phyloP scores from a whole-genome alignment of 108 stramenopile species.

The Asterionellopsis glacialis region DNA sequence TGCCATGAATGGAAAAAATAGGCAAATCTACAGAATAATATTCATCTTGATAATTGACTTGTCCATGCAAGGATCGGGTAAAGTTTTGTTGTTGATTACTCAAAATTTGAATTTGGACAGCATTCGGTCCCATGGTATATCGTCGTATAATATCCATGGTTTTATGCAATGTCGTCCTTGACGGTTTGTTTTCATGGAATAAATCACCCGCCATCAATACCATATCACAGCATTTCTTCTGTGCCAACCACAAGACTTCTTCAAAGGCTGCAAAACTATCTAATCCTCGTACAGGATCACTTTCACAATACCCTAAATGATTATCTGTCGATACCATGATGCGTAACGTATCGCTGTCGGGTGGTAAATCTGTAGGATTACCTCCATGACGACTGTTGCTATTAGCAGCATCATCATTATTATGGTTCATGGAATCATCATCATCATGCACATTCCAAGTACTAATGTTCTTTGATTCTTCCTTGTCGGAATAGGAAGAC shows the following conservation, averaged over 20 bases:
- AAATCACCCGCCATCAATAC: conserved; percentile 93
- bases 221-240: conserved; percentile 69
- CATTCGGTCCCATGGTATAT: conserved; percentile 88
- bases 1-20: conserved; percentile 97
- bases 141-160: conserved; percentile 90
- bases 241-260: conserved; percentile 83
- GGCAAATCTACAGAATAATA: conserved; percentile 88
- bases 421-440: too few relatives aligned
- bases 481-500: too few relatives aligned
- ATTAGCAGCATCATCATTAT: too few relatives aligned
- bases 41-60: conserved; percentile 92
- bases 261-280: conserved; percentile 97
- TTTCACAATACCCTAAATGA: conserved; percentile 91
- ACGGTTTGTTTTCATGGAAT: conserved; percentile 98
- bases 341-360: conserved; percentile 68
- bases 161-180: conserved; percentile 75
- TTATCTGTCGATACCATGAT: conserved; percentile 95
- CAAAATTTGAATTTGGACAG: conserved; percentile 82
- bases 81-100: conserved; percentile 44
- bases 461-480: too few relatives aligned
- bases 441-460: too few relatives aligned
- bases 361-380: too few relatives aligned
- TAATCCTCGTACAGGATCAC: conserved; percentile 87
- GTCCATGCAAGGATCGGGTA: conserved; percentile 16
- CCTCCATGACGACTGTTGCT: too few relatives aligned